These are phyloP conservation scores for Pichia membranifaciens DNA, from an alignment of 805 yeast genomes.

Conservation along the genomic window DNA sequence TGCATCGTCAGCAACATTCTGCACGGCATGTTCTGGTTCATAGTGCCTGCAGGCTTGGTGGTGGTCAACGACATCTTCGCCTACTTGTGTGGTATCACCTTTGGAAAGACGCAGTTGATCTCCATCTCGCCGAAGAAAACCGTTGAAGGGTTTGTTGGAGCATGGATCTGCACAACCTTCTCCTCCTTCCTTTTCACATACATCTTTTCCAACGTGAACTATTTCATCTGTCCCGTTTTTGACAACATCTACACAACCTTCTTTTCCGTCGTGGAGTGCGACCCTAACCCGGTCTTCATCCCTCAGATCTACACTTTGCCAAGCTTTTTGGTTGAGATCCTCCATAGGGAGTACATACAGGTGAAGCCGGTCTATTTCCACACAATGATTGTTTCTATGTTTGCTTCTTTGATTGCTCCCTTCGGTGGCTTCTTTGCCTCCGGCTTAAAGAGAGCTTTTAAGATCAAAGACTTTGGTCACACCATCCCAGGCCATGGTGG, in stretches of 20 bases:
- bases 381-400: conserved; percentile 77
- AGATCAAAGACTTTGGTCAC: conserved; percentile 95
- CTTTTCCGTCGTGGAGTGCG: conserved; percentile 64
- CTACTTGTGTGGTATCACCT: conserved; percentile 92
- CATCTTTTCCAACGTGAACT: conserved; percentile 58
- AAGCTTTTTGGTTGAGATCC: conserved; percentile 46
- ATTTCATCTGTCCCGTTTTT: conserved; percentile 80
- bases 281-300: conserved; percentile 81
- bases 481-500: conserved; percentile 99
- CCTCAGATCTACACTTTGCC: conserved; percentile 78
- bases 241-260: conserved; percentile 37
- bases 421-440: conserved; percentile 98
- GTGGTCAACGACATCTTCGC: conserved; percentile 95
- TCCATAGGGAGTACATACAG: conserved; percentile 42
- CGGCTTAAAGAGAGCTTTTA: conserved; percentile 94
- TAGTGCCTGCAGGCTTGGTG: conserved; percentile 86
- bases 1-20: conserved; percentile 84
- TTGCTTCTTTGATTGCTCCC: conserved; percentile 96
- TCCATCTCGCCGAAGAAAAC: conserved; percentile 96
- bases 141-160: conserved; percentile 95
- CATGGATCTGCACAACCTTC: conserved; percentile 88
- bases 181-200: conserved; percentile 65
- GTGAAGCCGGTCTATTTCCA: conserved; percentile 89
- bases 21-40: conserved; percentile 90
- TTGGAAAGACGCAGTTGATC: conserved; percentile 88